Base-by-base conservation (phyloP, 192 early-diverging fungal species). In the Spizellomyces punctatus region DNA sequence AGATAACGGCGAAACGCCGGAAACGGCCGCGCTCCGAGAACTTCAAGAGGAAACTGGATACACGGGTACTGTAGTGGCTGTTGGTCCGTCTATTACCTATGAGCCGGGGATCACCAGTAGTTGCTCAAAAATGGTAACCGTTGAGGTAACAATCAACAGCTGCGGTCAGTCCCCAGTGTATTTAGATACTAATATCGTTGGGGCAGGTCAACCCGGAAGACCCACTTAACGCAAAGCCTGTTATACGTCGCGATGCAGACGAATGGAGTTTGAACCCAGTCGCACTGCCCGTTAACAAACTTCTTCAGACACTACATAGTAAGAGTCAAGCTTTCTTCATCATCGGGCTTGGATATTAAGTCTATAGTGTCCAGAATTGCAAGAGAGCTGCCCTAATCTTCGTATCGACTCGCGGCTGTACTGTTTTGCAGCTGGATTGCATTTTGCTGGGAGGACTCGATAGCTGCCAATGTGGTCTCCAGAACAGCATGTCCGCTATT, bases 91-190 rank as follows among this genome's bases (percentile, higher is more conserved):
- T 42, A 63, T 72, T 16, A 49, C 75, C 6, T 77, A 77, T 46
- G 75, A 77, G 59, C 75, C 75, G 36, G 69, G 69, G 41, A 72
- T 77, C 14, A 77, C 69, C n/a, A 44, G 54, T 54, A 61, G 64
- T 44, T 77, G 75, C 58, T 59, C 69, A n/a, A 42, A 48, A 0
- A 46, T 72, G 16, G 75, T 67, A 17, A 14, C 9, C 5, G 69
- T 59, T 8, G 46, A 57, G 19, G 68, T 76, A 59, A 7, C 22
- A 21, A 17, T 16, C 36, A 8, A 1, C 19, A 42, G 22, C 43
- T 44, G 22, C 17, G 8, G 8, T 16, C 59, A 61, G 2, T 14
- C 16, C 1, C 27, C 17, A 14, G n/a, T 4, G 17, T 61, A 14
- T 10, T 61, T n/a, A 5, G 22, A 61, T 22, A 16, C 12, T 61